Percentiles rank a stretch among this genome's conserved stretches.
Evolutionary conservation across 768 basidiomycete genomes (phyloP).

Genomic region (Russula griseocarnosa): DNA sequence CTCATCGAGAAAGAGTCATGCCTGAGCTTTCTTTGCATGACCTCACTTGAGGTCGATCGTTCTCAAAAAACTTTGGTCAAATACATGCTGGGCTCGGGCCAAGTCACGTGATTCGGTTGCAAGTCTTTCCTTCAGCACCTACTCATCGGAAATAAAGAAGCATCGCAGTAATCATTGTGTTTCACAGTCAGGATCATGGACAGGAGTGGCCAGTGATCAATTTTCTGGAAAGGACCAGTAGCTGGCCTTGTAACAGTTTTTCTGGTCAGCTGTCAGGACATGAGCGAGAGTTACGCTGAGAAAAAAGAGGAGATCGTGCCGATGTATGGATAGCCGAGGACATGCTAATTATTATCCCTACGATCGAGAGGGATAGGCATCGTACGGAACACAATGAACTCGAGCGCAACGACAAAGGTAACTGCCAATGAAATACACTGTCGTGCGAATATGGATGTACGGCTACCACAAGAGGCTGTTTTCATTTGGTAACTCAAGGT

Average conservation of each 20-base stretch:
- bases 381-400: too few relatives aligned
- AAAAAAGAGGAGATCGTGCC: too few relatives aligned
- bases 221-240: background rate
- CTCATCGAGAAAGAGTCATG: too few relatives aligned
- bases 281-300: background rate
- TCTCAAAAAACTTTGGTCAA: too few relatives aligned
- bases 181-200: background rate
- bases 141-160: too few relatives aligned
- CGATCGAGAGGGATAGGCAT: constrained; percentile 39
- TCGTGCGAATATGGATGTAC: constrained; percentile 40
- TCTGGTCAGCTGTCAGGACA: background rate
- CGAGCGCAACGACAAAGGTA: constrained; percentile 62
- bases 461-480: background rate
- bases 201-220: background rate
- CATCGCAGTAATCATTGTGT: background rate
- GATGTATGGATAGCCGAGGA: constrained; percentile 60
- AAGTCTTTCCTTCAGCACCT: too few relatives aligned
- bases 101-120: too few relatives aligned
- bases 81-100: too few relatives aligned
- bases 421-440: constrained; percentile 40
- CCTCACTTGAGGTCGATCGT: too few relatives aligned
- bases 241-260: constrained; percentile 14
- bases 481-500: constrained; percentile 62
- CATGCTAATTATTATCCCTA: constrained; percentile 65
- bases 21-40: too few relatives aligned